These are phyloP conservation scores for Graphiopsis chlorocephala DNA, from an alignment of 2,329 filamentous ascomycete genomes.

Conservation along the genomic window DNA sequence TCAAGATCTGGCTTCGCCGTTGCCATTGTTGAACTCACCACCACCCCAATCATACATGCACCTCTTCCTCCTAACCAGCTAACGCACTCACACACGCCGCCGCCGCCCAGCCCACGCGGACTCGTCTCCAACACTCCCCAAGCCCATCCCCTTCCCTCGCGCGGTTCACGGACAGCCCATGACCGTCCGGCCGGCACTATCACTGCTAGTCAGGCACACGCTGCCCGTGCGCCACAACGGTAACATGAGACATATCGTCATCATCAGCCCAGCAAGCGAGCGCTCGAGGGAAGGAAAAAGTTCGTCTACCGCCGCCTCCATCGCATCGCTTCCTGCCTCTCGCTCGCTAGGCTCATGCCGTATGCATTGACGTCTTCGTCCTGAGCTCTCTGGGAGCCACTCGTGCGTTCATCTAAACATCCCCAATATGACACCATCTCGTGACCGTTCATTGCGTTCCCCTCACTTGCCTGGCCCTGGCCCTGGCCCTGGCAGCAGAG, in stretches of 20 bases:
- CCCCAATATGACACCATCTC: constrained; percentile 4
- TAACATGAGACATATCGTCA: constrained; percentile 15
- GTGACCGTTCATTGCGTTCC: constrained; percentile 3
- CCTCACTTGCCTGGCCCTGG: not conserved
- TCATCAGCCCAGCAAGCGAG: constrained; percentile 7
- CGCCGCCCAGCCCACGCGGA: not conserved
- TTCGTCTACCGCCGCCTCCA: not conserved
- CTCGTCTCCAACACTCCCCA: not conserved
- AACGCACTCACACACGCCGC: not conserved
- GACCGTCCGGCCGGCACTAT: not conserved
- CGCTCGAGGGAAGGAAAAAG: not conserved
- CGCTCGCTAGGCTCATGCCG: constrained; percentile 3
- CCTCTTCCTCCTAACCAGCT: not conserved
- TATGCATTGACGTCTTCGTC: not conserved
- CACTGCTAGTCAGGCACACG: constrained; percentile 12
- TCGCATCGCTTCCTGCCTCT: not conserved
- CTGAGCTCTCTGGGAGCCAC: not conserved
- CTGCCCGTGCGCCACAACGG: constrained; percentile 10
- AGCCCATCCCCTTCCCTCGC: constrained; percentile 1
- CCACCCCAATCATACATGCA: not conserved
- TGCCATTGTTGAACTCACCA: not conserved
- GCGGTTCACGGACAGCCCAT: not conserved
- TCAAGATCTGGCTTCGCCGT: not conserved
- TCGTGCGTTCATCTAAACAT: not conserved
- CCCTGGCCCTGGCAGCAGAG: not conserved